Evolutionary conservation across 176 grass and related monocot genomes (phyloP), one percentile per base, ranked within the genome.

Genomic region (Hyparrhenia diplandra): DNA sequence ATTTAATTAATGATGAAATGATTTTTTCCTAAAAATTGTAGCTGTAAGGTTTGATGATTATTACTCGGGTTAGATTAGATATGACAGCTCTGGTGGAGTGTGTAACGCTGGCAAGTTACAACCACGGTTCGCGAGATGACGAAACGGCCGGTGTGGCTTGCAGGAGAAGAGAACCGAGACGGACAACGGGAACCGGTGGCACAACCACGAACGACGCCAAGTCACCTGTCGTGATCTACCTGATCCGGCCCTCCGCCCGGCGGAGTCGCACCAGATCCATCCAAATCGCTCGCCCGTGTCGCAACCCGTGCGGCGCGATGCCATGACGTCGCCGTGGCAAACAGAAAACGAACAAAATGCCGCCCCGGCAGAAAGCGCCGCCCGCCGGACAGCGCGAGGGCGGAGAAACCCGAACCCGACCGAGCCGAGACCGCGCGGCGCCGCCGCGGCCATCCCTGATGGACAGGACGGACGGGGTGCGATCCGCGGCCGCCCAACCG

Each of bases 331-430:
- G 13, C 40, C 40, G 68, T 45, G 68, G 13, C 27, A 13, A 70
- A 70, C 67, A 8, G 68, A 16, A 43, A 46, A 45, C 6, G 29
- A 72, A 45, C 24, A 16, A 13, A 12, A 31, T 32, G 29, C 30
- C 28, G 29, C 30, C 28, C 34, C 57, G 59, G 35, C 36, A 24
- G 54, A 60, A 63, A 62, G 6, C 21, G 37, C 11, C 18, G 31
- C 10, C 32, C 13, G 29, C 10, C n/a, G n/a, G n/a, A n/a, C n/a
- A n/a, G n/a, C n/a, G n/a, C n/a, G 52, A 41, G 49, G 62, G 62
- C 82, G 62, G 82, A 67, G 62, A 66, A 30, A n/a, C n/a, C n/a
- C n/a, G n/a, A n/a, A n/a, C 5, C 71, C 59, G 31, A 71, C 40
- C 69, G 41, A 16, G 40, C 40, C 37, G 39, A 24, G 66, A 11